Conservation (phyloP, 805 yeast genomes). For the Blastobotrys americana region DNA sequence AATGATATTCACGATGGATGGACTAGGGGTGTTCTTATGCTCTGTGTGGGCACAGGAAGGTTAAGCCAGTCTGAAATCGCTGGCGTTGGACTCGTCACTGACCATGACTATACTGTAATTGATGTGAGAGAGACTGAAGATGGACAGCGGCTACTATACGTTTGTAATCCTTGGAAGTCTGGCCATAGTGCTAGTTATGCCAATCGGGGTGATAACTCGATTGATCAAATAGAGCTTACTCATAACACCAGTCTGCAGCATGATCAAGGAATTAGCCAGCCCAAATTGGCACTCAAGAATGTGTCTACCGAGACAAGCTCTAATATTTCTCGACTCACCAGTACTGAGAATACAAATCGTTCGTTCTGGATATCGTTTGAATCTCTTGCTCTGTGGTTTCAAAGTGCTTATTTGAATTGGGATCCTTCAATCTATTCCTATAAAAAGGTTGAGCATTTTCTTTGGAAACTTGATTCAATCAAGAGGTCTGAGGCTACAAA, state of each 20-base stretch:
- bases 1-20: slow-evolving; percentile 29
- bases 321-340: neutral
- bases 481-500: slow-evolving; percentile 14
- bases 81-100: slow-evolving; percentile 38
- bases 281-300: neutral
- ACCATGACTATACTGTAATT: slow-evolving; percentile 66
- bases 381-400: slow-evolving; percentile 36
- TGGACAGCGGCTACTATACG: slow-evolving; percentile 20
- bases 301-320: slow-evolving; percentile 1
- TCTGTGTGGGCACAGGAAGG: slow-evolving; percentile 65
- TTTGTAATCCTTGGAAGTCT: slow-evolving; percentile 44
- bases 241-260: slow-evolving; percentile 1
- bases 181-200: slow-evolving; percentile 4
- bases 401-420: slow-evolving; percentile 62
- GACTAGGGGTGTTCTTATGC: slow-evolving; percentile 33
- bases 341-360: slow-evolving; percentile 8
- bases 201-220: neutral
- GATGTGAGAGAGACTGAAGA: slow-evolving; percentile 30
- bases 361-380: slow-evolving; percentile 26
- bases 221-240: too few species aligned
- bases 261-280: slow-evolving; percentile 1
- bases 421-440: slow-evolving; percentile 32
- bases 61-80: slow-evolving; percentile 31
- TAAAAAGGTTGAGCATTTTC: slow-evolving; percentile 25
- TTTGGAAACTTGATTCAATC: slow-evolving; percentile 25